phyloP scores from a whole-genome alignment of 176 grass and related monocot genomes.

The Paspalum notatum region DNA sequence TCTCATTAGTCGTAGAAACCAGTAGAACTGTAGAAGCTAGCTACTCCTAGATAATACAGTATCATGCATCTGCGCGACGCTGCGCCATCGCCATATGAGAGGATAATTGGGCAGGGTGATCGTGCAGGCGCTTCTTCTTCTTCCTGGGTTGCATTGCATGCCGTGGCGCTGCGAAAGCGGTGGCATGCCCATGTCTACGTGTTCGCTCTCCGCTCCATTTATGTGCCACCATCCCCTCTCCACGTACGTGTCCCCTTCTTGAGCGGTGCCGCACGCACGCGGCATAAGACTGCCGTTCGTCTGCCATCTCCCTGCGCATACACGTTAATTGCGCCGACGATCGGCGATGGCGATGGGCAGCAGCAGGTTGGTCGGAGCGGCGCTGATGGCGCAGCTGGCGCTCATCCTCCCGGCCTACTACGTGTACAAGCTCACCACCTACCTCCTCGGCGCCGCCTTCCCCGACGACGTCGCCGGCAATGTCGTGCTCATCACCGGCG shows the following conservation, averaged over 20 bases:
- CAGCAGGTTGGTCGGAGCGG: conserved; percentile 17
- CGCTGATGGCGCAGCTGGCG: conserved; percentile 30
- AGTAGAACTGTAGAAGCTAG: too few species aligned
- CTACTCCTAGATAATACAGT: too few species aligned
- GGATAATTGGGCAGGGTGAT: too few species aligned
- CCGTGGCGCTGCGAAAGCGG: neutral
- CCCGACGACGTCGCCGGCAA: conserved; percentile 62
- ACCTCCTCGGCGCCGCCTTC: conserved; percentile 54
- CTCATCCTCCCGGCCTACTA: conserved; percentile 46
- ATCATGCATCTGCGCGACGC: too few species aligned
- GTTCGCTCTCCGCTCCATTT: neutral
- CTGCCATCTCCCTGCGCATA: too few species aligned
- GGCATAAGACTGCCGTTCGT: too few species aligned
- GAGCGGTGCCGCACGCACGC: neutral
- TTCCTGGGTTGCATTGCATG: too few species aligned
- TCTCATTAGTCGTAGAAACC: too few species aligned
- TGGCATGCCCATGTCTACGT: neutral
- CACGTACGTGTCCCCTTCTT: neutral
- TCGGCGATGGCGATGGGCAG: neutral
- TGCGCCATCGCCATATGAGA: too few species aligned
- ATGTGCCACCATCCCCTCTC: neutral
- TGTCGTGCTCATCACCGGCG: conserved; percentile 73
- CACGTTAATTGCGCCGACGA: neutral
- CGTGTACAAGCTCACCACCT: conserved; percentile 57
- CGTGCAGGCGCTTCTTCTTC: too few species aligned